Percentiles rank a stretch among this genome's conserved stretches.
Evolutionary conservation across 805 yeast genomes (phyloP).

Genomic region (Teunomyces stri): DNA sequence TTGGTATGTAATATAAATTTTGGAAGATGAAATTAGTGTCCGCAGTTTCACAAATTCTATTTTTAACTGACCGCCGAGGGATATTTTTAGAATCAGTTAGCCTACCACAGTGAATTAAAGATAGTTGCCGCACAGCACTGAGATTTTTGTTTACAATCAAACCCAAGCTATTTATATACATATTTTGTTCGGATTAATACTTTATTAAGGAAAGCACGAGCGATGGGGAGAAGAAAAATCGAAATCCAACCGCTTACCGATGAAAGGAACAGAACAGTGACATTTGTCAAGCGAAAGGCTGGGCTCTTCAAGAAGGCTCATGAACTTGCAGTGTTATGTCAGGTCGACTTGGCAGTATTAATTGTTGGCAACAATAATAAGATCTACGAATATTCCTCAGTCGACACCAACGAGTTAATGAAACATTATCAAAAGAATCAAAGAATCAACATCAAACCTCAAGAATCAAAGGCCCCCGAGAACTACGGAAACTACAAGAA

Average conservation of each 20-base stretch:
- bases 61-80: background rate
- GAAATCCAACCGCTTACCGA: constrained; percentile 88
- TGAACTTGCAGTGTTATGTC: constrained; percentile 85
- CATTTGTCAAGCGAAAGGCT: constrained; percentile 91
- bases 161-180: background rate
- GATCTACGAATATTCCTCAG: constrained; percentile 80
- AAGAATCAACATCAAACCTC: constrained; percentile 23
- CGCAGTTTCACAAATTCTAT: background rate
- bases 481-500: constrained; percentile 63
- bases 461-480: constrained; percentile 63
- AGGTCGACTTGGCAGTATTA: constrained; percentile 88
- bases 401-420: constrained; percentile 45
- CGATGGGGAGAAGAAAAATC: constrained; percentile 96
- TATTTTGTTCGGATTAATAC: background rate
- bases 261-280: constrained; percentile 81
- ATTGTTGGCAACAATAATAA: constrained; percentile 81
- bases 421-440: constrained; percentile 12
- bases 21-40: too few species aligned
- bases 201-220: background rate
- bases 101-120: background rate
- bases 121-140: background rate
- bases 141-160: background rate
- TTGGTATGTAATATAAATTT: background rate
- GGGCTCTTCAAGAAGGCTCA: constrained; percentile 89
- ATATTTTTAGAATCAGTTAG: constrained; percentile 1